Evolutionary conservation across 2,329 filamentous ascomycete species (phyloP).

Genomic region (Sclerotinia borealis): DNA sequence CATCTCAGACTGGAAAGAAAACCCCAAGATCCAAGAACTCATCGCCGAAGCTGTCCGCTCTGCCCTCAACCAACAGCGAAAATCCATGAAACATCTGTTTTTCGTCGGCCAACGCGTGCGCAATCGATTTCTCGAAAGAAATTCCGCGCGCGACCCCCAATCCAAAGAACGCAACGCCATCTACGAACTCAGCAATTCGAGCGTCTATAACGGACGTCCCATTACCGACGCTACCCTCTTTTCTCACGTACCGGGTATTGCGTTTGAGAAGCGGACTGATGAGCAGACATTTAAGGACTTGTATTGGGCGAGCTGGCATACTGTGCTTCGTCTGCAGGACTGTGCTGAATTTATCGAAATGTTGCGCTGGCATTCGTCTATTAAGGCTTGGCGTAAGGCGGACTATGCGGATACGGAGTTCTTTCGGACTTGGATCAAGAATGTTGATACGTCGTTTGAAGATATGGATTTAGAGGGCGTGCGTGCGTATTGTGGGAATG

Average conservation of each 20-base stretch:
- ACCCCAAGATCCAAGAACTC: slow-evolving; percentile 5
- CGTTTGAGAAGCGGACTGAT: slow-evolving; percentile 8
- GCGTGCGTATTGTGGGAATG: slow-evolving; percentile 7
- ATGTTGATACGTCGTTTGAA: slow-evolving; percentile 9
- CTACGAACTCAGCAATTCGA: slow-evolving; percentile 8
- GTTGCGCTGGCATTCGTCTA: slow-evolving; percentile 11
- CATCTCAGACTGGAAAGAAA: slow-evolving; percentile 8
- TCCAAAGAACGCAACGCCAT: slow-evolving; percentile 7
- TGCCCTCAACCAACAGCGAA: slow-evolving; percentile 6
- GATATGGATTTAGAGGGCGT: slow-evolving; percentile 9
- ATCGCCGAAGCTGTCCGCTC: slow-evolving; percentile 6
- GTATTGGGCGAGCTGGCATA: slow-evolving; percentile 12
- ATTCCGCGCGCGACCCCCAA: slow-evolving; percentile 5
- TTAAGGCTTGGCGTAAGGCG: slow-evolving; percentile 7
- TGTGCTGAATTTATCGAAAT: slow-evolving; percentile 12
- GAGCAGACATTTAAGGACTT: slow-evolving; percentile 10
- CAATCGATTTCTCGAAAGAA: slow-evolving; percentile 9
- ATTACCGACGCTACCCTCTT: slow-evolving; percentile 12
- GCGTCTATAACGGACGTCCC: slow-evolving; percentile 10
- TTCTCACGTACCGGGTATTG: slow-evolving; percentile 6
- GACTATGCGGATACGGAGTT: slow-evolving; percentile 11
- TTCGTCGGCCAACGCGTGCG: slow-evolving; percentile 12
- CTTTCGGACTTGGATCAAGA: slow-evolving; percentile 11
- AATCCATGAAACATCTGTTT: slow-evolving; percentile 12
- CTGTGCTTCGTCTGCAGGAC: slow-evolving; percentile 6